Evolutionary conservation across 257 asterid species (phyloP), one percentile per base, ranked within the genome.

Genomic region (Solanum etuberosum): DNA sequence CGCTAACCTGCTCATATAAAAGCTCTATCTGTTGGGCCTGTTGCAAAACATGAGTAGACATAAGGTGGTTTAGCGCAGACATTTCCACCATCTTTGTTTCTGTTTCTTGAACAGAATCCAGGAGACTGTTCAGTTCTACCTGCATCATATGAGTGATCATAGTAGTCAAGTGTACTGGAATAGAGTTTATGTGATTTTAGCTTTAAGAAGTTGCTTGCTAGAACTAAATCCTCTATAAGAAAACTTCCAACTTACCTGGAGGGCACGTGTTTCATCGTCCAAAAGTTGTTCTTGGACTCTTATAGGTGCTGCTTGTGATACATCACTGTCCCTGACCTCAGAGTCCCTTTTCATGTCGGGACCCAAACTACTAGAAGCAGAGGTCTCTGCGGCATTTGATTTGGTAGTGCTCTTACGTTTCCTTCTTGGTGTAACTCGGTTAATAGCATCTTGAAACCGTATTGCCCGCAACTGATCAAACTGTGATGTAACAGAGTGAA

Each of bases 401-500:
- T 86, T 87, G 81, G 68, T 87, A 68, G 88, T 73, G 82, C 9
- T 90, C 89, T 91, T 95, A 76, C 32, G 90, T 84, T 95, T 97
- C 94, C 93, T 93, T 93, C 97, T 90, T 89, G 98, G 98, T 59
- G 95, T 87, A 67, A 90, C 97, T 81, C 98, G 92, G 90, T 95
- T 96, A 84, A 97, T 93, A 61, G 96, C 97, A 82, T 97, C 98
- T 92, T 93, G 99, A 93, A 95, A 97, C 57, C 97, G 98, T 85
- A 96, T n/a, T 80, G 99, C 99, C 91, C 99, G 93, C 85, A 97
- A 94, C 90, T 91, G 93, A 90, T 97, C 99, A 88, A 96, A 97
- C 88, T 92, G 93, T 43, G 98, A 96, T 43, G 99, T 93, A 83
- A 96, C 99, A 23, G 93, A 91, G 87, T 94, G 98, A 86, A 96